These are phyloP conservation scores for Mesostigma viride DNA, from an alignment of 139 green algal genomes.

Conservation along the genomic window DNA sequence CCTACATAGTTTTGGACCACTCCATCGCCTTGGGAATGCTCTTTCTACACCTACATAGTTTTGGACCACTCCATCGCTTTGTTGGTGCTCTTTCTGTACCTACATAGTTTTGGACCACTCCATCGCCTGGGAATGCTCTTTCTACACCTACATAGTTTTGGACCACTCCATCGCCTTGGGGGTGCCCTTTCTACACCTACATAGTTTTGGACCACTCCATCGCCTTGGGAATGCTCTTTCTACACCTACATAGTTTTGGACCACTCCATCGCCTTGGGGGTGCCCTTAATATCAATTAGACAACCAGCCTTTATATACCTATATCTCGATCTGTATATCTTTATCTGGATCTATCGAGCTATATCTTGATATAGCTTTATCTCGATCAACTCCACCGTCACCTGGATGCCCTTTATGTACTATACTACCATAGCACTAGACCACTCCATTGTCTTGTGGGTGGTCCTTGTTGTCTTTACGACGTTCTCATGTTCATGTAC, in stretches of 20 bases:
- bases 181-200: neutral
- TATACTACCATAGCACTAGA: conserved; percentile 38
- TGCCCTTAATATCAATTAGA: neutral
- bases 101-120: neutral
- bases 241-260: neutral
- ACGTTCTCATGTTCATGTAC: neutral
- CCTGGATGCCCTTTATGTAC: neutral
- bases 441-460: conserved; percentile 87
- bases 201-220: conserved; percentile 53
- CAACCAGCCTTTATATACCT: neutral
- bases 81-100: neutral
- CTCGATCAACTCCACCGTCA: neutral
- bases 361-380: neutral
- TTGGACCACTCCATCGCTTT: neutral
- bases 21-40: neutral
- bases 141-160: neutral
- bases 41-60: neutral
- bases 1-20: neutral
- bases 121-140: neutral
- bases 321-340: neutral
- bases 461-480: neutral
- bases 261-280: conserved; percentile 74
- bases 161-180: conserved; percentile 94
- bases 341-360: neutral
- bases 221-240: conserved; percentile 45